A percentile compares a stretch with the other conserved stretches of the same genome.
Evolutionary conservation across 768 basidiomycete species (phyloP).

Genomic region (Coprinopsis cinerea): DNA sequence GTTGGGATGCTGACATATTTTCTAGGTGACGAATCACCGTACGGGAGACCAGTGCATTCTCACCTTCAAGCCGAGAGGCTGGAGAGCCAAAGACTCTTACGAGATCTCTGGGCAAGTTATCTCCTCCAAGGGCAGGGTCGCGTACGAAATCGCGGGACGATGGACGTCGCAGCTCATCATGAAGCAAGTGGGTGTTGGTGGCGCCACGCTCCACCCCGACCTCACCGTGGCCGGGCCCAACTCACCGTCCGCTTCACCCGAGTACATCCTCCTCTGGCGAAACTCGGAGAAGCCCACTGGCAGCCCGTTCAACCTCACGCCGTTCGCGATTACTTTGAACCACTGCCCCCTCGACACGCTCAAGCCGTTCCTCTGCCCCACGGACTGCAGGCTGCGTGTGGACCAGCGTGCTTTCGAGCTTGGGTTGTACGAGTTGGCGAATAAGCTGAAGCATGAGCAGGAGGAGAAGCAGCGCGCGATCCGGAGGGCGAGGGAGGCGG

Average conservation of each 20-base stretch:
- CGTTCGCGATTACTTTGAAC: constrained; percentile 89
- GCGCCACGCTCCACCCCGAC: constrained; percentile 66
- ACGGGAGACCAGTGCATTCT: constrained; percentile 83
- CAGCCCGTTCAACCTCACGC: constrained; percentile 92
- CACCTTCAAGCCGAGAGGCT: constrained; percentile 94
- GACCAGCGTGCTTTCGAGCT: constrained; percentile 94
- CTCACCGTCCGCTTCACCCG: constrained; percentile 42
- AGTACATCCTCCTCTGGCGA: constrained; percentile 86
- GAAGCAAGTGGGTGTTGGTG: constrained; percentile 56
- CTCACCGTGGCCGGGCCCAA: constrained; percentile 44
- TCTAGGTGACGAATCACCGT: constrained; percentile 79
- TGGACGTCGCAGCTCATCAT: constrained; percentile 96
- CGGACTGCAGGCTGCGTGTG: constrained; percentile 87
- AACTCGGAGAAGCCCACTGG: constrained; percentile 76
- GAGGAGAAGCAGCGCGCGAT: constrained; percentile 81
- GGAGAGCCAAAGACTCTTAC: constrained; percentile 87
- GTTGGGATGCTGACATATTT: constrained; percentile 1
- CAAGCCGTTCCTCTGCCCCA: constrained; percentile 71
- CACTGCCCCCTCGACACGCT: constrained; percentile 72
- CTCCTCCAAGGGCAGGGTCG: constrained; percentile 55
- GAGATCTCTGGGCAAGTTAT: constrained; percentile 87
- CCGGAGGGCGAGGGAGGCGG: constrained; percentile 70
- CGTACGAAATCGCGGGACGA: constrained; percentile 87
- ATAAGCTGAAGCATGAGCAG: constrained; percentile 69
- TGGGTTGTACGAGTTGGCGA: constrained; percentile 80